These are phyloP conservation scores for Pseudocercospora cruenta DNA, from an alignment of 2,329 filamentous ascomycete genomes.

Conservation along the genomic window DNA sequence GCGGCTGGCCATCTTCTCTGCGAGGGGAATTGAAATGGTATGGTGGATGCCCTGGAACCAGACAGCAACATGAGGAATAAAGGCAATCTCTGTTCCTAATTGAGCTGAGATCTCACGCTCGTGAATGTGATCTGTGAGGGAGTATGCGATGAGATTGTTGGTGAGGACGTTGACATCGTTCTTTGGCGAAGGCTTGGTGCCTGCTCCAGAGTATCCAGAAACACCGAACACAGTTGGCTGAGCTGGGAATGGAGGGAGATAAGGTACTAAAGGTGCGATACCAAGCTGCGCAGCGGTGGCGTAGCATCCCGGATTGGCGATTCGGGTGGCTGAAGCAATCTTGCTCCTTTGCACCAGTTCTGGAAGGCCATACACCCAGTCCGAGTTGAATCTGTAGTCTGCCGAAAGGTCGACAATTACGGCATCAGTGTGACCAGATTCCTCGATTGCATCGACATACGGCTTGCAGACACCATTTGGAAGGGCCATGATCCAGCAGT, in stretches of 20 bases:
- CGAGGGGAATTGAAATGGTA: constrained; percentile 86
- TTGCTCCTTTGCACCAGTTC: constrained; percentile 78
- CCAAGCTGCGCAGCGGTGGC: constrained; percentile 90
- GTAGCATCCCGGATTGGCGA: constrained; percentile 93
- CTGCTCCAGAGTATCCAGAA: constrained; percentile 91
- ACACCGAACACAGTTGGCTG: constrained; percentile 86
- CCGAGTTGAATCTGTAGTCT: constrained; percentile 85
- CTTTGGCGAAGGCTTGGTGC: constrained; percentile 91
- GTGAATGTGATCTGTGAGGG: constrained; percentile 90
- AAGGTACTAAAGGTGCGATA: constrained; percentile 77
- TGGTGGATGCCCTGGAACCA: constrained; percentile 97
- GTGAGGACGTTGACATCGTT: constrained; percentile 83
- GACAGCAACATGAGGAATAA: constrained; percentile 90
- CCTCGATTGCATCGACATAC: constrained; percentile 84
- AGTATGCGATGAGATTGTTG: constrained; percentile 90
- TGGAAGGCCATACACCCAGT: constrained; percentile 88
- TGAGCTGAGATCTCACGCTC: constrained; percentile 86
- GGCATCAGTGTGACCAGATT: constrained; percentile 66
- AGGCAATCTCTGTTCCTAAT: constrained; percentile 74
- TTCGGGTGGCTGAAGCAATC: constrained; percentile 78
- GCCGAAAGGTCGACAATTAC: constrained; percentile 94
- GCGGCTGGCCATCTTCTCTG: constrained; percentile 82
- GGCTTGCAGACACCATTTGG: constrained; percentile 95
- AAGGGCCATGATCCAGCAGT: constrained; percentile 97
- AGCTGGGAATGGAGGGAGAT: constrained; percentile 65